Evolutionary conservation across 495 filamentous ascomycete species (phyloP), one percentile per base, ranked within the genome.

Genomic region (Staphylotrichum longicolle): DNA sequence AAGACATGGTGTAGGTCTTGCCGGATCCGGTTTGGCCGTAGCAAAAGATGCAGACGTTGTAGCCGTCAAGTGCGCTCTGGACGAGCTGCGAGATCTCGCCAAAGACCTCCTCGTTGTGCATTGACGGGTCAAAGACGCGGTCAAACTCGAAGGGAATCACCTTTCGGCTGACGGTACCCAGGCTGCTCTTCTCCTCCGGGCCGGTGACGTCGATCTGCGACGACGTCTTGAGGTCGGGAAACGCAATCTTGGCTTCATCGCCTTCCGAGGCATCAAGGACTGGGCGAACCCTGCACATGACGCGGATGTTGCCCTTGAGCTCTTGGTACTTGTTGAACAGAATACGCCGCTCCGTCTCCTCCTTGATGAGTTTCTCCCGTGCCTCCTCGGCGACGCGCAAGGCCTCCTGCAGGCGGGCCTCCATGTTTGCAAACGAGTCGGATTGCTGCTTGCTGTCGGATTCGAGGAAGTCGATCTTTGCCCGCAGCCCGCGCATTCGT

Each of bases 41-140:
- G 72, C 92, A 97, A 78, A 99, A 96, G 64, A 99, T 98, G 74
- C 93, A 97, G 40, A 99, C 94, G 70, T 99, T 99, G 75, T 97
- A 98, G 14, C 94, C 94, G 71, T 99, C 94, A 49, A 99, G 80
- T 1, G 95, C 95, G 64, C 88, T 92, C 77, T 99, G 94, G 11
- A 99, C 92, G 30, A 99, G 84, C 68, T 99, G 95, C 60, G 90
- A 94, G 75, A 98, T 98, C 69, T 97, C 94, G 60, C 91, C 93
- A 71, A 98, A 99, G 7, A 99, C 86, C 59, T 96, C 88, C 32
- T 82, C 80, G 69, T 99, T 99, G 66, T 86, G 82, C 7, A 86
- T 82, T 1, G 74, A 67, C 0, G 92, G 92, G 0, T 85, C 84
- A 72, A 99, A 99, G 0, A 98, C 93, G 7, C 92, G 88, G 69